Evolutionary conservation across 768 basidiomycete species (phyloP).

Genomic region (Paxillus involutus): DNA sequence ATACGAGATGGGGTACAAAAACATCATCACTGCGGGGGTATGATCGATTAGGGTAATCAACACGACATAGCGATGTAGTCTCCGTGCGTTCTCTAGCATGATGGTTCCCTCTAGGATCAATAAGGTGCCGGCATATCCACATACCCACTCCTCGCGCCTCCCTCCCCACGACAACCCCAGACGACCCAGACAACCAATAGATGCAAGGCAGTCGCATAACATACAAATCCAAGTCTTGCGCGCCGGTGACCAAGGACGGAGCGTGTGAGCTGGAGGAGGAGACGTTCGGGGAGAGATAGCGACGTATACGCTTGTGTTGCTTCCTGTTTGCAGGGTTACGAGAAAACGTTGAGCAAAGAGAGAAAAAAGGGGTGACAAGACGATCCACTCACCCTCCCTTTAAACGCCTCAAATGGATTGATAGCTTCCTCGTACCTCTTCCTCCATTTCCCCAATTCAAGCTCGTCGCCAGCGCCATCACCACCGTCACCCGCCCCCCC

Average conservation of each 20-base stretch:
- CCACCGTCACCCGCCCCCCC: conserved; percentile 24
- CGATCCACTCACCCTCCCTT: conserved; percentile 65
- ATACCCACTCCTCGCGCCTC: conserved; percentile 25
- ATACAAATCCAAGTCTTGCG: conserved; percentile 85
- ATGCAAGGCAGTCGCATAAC: conserved; percentile 82
- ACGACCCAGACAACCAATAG: conserved; percentile 77
- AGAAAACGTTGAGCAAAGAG: not conserved
- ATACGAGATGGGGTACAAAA: too few relatives aligned
- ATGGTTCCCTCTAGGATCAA: not conserved
- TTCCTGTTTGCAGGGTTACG: conserved; percentile 56
- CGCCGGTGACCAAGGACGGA: conserved; percentile 87
- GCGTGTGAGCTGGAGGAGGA: conserved; percentile 81
- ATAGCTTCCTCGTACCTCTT: conserved; percentile 94
- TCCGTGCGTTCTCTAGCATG: too few relatives aligned
- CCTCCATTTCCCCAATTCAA: conserved; percentile 86
- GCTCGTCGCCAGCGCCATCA: conserved; percentile 39
- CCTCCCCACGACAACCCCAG: conserved; percentile 50
- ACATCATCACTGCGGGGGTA: too few relatives aligned
- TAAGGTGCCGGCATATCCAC: conserved; percentile 16
- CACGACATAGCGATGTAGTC: too few relatives aligned
- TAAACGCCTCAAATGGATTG: conserved; percentile 98
- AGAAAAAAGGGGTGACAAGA: not conserved
- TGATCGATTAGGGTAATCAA: too few relatives aligned
- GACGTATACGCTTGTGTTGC: conserved; percentile 91
- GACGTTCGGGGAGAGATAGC: conserved; percentile 88